A percentile compares a stretch with the other conserved stretches of the same genome.
These are phyloP conservation scores for Hypericum perforatum DNA, from an alignment of 345 rosid species.

Conservation along the genomic window DNA sequence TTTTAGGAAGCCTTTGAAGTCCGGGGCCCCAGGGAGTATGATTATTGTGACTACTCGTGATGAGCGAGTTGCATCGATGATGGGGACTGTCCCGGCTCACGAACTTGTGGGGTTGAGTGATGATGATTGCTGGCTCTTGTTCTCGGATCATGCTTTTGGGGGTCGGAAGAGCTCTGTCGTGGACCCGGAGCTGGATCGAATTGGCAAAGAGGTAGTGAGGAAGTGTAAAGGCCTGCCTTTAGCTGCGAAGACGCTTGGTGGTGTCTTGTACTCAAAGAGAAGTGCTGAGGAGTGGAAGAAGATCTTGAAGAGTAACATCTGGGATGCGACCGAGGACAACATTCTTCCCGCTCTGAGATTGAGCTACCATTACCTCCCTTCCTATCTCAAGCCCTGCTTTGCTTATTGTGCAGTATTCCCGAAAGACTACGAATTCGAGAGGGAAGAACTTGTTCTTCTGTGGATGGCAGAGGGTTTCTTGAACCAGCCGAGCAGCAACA, in stretches of 20 bases:
- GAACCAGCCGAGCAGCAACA: not conserved
- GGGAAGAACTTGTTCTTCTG: not conserved
- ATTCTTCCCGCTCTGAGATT: not conserved
- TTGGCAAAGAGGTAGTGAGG: not conserved
- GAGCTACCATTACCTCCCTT: conserved; percentile 5
- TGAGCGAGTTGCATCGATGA: not conserved
- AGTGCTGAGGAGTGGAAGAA: not conserved
- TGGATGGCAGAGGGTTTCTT: conserved; percentile 3
- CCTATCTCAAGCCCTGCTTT: not conserved
- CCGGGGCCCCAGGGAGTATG: not conserved
- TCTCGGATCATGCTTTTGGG: not conserved
- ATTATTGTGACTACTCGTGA: not conserved
- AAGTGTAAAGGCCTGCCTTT: conserved; percentile 5
- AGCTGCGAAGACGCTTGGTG: conserved; percentile 5
- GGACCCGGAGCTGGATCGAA: not conserved
- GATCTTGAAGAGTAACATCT: not conserved
- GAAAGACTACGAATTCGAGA: conserved; percentile 1
- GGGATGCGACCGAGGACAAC: not conserved
- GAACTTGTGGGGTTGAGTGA: not conserved
- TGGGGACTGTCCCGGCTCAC: not conserved
- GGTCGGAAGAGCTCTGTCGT: not conserved
- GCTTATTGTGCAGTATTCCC: conserved; percentile 3
- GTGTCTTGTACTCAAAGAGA: not conserved
- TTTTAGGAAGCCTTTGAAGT: conserved; percentile 1
- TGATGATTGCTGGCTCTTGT: conserved; percentile 5